Base-by-base conservation (phyloP, 192 early-diverging fungal genomes). In the Rhizophlyctis rosea region DNA sequence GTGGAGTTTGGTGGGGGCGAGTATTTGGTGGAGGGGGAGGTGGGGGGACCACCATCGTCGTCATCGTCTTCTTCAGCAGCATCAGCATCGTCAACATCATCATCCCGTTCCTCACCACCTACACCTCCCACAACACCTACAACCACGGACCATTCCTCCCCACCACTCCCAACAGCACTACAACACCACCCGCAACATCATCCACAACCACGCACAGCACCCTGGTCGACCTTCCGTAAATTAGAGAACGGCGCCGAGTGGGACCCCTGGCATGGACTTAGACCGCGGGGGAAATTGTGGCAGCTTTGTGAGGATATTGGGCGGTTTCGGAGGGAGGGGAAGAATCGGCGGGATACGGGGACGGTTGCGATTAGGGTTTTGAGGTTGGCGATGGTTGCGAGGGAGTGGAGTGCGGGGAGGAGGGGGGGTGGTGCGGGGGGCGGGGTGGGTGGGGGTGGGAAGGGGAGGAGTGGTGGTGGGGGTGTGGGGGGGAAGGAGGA, bases 321-420 rank as follows among this genome's bases (percentile, higher is more conserved):
- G 13, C 79, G 74, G 21, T 91, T 88, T 54, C 67, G 91, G 65
- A 76, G 91, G 50, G 91, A 92, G 72, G 91, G 91, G 57, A 92
- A 92, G 67, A 90, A 92, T 59, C 75, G 91, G 31, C 73, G 91
- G 51, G 91, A 92, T 62, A 92, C 90, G 66, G 85, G 84, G 9
- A 89, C 89, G 34, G 88, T 80, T 2, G 73, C 75, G 34, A 76
- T 68, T 24, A 67, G 81, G 2, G 81, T 83, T 27, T 54, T 83
- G 21, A 49, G 76, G 33, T 56, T 83, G 18, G 76, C 81, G 0
- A 36, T 68, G n/a, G 55, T 76, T 11, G 73, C 77, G 11, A 52
- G 59, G n/a, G 33, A 31, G 47, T 74, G 64, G 68, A 47, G 34
- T 16, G 68, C 54, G 29, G 34, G 31, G 16, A 39, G 35, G 59